Evolutionary conservation across 2,329 filamentous ascomycete species (phyloP).

Genomic region (Claviceps pazoutovae): DNA sequence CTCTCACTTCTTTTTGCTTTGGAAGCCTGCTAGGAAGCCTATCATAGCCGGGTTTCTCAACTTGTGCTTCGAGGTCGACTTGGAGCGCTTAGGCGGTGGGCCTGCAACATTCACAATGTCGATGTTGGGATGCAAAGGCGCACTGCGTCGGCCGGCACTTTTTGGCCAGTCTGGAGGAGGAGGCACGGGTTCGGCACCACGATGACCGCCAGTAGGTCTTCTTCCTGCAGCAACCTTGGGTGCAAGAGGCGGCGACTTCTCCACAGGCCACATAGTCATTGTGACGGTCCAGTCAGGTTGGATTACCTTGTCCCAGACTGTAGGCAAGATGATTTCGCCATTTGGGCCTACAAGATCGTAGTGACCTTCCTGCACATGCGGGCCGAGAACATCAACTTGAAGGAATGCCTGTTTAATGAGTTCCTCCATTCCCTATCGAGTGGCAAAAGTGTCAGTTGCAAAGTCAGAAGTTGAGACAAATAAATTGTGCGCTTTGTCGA

Average conservation of each 20-base stretch:
- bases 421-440: conserved; percentile 65
- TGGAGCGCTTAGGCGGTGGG: conserved; percentile 5
- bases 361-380: conserved; percentile 62
- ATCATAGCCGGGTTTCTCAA: conserved; percentile 9
- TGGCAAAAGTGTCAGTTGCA: conserved; percentile 5
- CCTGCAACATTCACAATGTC: conserved; percentile 8
- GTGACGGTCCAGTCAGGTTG: conserved; percentile 51
- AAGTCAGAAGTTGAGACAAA: too few species aligned
- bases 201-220: conserved; percentile 1
- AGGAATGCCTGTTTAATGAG: conserved; percentile 74
- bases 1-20: conserved; percentile 12
- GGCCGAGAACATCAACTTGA: conserved; percentile 62
- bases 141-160: not conserved
- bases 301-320: conserved; percentile 67
- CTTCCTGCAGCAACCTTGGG: conserved; percentile 1
- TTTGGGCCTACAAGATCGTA: conserved; percentile 71
- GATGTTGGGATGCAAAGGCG: conserved; percentile 6
- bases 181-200: not conserved
- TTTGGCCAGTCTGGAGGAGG: conserved; percentile 10
- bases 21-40: conserved; percentile 10
- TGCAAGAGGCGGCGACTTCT: conserved; percentile 18
- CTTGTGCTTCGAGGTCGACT: conserved; percentile 7
- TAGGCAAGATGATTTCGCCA: conserved; percentile 67
- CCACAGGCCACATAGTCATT: conserved; percentile 47
- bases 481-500: conserved; percentile 9